Base-by-base conservation (phyloP, 2,329 filamentous ascomycete genomes). In the Beauveria sp. region DNA sequence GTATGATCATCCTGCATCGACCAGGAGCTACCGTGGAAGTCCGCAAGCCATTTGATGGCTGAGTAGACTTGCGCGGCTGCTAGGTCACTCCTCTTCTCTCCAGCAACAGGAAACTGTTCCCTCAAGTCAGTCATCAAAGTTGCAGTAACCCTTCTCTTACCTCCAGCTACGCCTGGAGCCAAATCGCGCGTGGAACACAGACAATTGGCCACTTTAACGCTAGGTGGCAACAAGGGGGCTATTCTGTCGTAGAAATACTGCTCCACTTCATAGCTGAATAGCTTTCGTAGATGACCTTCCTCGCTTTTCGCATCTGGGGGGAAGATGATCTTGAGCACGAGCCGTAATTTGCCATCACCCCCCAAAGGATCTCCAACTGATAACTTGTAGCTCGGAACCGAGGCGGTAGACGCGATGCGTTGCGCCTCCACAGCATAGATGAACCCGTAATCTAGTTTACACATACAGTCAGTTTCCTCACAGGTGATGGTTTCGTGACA, bases 251-350 rank as follows among this genome's bases (percentile, higher is more conserved):
- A 89, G 65, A 89, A 89, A 65, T 80, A 80, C 66, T 86, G 84
- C 70, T 89, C 86, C 3, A 87, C 83, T 51, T 85, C 77, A 64
- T 89, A 89, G 67, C 84, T 87, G 30, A 88, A 70, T 62, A 89
- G 79, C 67, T 89, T 89, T 7, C 86, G 80, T 0, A 84, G 66
- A 64, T 89, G 85, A 0, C 85, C 84, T 66, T 88, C 85, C 43
- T 86, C 80, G 3, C 72, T 66, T 0, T 58, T 51, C 0, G 57
- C 58, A 44, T 70, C 66, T 0, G 84, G 83, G 7, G 83, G 83
- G 0, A 79, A 79, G 44, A 88, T 84, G 58, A 85, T 75, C 67
- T 88, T 88, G 7, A 88, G 70, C 12, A 88, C 77, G 41, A 85
- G 72, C 1, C 70, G 72, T 18, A 75, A 72, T 1, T 68, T 70